Evolutionary conservation across 2,329 filamentous ascomycete species (phyloP), one percentile per base, ranked within the genome.

Genomic region (Diplocarpon rosae): DNA sequence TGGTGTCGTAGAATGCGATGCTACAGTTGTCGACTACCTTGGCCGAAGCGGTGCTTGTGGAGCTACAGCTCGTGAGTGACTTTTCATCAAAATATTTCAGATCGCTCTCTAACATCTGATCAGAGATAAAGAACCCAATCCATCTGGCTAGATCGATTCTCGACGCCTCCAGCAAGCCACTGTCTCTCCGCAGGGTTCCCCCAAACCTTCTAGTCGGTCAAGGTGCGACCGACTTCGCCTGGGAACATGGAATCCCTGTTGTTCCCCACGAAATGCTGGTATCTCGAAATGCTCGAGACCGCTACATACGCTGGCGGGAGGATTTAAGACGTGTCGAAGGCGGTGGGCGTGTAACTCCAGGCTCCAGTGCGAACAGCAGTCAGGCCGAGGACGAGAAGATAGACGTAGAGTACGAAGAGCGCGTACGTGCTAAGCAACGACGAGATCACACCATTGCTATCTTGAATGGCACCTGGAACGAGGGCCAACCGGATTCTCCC

Each of bases 21-120:
- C 92, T 44, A 89, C 87, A 0, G 76, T 98, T 43, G 84, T 98
- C 33, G 89, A 98, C 59, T 85, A 96, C 61, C 69, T 82, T 40
- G 92, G 93, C 34, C 80, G 88, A 52, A 96, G 90, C 62, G 92
- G 92, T 54, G 92, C 88, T 34, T 93, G 87, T 53, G 93, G 92
- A 53, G 90, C 92, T 35, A 86, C 92, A 35, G 76, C 86, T 50
- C 84, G 90, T 95, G 69, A 63, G 86, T 73, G n/a, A 14, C 37
- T 13, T 34, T 37, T 35, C 6, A 10, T 5, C 33, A 14, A 14
- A 24, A 1, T 14, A 1, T 8, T 13, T 27, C 10, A 10, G 7
- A 27, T 31, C n/a, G 8, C n/a, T 5, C 5, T 5, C 12, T 43
- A 31, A 43, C 7, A 1, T n/a, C 14, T 43, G 15, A 31, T 13